phyloP scores from a whole-genome alignment of 495 filamentous ascomycete genomes.

The Xylaria telfairii region DNA sequence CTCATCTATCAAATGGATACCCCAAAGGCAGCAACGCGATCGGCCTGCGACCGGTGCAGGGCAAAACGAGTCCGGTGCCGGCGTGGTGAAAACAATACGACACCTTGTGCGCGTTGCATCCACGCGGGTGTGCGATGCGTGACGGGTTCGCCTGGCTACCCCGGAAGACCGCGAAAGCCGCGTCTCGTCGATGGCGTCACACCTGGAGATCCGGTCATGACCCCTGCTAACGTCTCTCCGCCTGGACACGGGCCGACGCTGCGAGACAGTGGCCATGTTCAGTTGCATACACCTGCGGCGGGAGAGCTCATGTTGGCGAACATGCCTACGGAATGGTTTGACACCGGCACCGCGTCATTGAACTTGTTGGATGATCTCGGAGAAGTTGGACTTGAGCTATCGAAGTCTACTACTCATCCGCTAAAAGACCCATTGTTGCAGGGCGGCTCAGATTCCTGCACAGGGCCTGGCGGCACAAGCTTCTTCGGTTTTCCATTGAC shows the following conservation, averaged over 20 bases:
- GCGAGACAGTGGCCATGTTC: not conserved
- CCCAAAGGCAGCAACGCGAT: constrained; percentile 8
- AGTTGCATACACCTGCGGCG: not conserved
- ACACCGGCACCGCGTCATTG: not conserved
- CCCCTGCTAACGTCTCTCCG: not conserved
- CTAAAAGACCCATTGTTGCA: no score
- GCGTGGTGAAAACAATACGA: constrained; percentile 13
- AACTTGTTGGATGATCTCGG: not conserved
- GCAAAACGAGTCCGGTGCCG: constrained; percentile 17
- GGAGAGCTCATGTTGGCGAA: not conserved
- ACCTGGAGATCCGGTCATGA: not conserved
- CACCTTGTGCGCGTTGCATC: constrained; percentile 17
- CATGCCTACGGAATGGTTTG: constrained; percentile 1
- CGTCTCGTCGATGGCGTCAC: not conserved
- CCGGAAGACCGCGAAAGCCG: constrained; percentile 15
- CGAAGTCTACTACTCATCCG: not conserved
- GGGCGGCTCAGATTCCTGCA: no score
- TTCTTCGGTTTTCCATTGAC: no score
- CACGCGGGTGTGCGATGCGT: constrained; percentile 13
- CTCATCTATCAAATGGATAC: not conserved
- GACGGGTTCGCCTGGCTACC: constrained; percentile 15
- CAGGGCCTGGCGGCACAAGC: no score
- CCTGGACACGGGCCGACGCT: not conserved
- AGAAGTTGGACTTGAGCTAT: constrained; percentile 7
- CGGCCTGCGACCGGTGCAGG: constrained; percentile 25